Evolutionary conservation across 2,329 filamentous ascomycete species (phyloP).

Genomic region (Chaetomium olivaceum): DNA sequence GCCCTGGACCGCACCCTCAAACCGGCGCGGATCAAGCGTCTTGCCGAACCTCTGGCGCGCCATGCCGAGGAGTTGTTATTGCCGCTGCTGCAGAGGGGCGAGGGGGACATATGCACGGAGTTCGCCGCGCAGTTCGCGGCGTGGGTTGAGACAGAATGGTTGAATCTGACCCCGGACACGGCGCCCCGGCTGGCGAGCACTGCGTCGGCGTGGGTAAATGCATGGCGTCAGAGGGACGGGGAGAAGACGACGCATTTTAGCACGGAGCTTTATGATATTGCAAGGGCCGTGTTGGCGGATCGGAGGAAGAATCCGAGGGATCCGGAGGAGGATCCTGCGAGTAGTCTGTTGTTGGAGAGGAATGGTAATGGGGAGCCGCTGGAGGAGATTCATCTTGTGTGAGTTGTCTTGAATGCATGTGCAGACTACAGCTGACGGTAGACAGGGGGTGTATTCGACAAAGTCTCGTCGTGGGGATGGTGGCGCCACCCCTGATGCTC

Average conservation of each 20-base stretch:
- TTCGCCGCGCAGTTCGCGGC: constrained; percentile 10
- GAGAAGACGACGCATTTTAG: constrained; percentile 1
- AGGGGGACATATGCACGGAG: constrained; percentile 11
- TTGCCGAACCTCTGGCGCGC: not conserved
- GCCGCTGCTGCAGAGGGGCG: not conserved
- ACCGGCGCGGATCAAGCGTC: constrained; percentile 6
- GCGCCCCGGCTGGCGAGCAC: constrained; percentile 5
- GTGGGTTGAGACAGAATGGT: constrained; percentile 11
- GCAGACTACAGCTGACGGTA: not conserved
- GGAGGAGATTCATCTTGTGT: constrained; percentile 8
- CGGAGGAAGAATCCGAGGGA: not conserved
- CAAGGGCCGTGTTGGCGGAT: not conserved
- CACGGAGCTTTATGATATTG: constrained; percentile 10
- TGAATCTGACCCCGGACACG: constrained; percentile 10
- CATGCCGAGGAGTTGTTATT: not conserved
- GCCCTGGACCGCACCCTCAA: constrained; percentile 9
- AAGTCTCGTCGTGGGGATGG: constrained; percentile 8
- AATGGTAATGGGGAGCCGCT: not conserved
- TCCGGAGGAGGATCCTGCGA: constrained; percentile 4
- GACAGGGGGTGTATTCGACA: constrained; percentile 9
- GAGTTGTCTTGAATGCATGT: not conserved
- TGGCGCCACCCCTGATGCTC: constrained; percentile 7
- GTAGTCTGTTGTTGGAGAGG: constrained; percentile 6
- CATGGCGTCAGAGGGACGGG: constrained; percentile 4
- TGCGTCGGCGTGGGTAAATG: constrained; percentile 9